Conservation (phyloP, 1,284 basidiomycete species). For the Ceratobasidium sp. region DNA sequence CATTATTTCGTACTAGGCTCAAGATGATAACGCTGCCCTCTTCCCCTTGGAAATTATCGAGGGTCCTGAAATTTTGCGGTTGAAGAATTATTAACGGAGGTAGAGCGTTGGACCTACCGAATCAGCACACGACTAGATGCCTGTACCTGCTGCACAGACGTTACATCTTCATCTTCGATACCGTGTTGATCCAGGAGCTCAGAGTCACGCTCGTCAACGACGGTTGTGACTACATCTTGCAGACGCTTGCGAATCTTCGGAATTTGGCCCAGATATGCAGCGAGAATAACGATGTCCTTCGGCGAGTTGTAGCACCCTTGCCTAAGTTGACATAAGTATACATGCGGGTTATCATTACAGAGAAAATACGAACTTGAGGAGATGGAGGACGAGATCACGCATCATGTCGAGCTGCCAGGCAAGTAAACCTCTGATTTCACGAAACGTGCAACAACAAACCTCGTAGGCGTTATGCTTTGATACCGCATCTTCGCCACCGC, state of each 20-base stretch:
- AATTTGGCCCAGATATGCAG: constrained; percentile 81
- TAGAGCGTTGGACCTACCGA: constrained; percentile 36
- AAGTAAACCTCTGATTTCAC: neutral
- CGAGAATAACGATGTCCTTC: constrained; percentile 80
- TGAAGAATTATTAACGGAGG: neutral
- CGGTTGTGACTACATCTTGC: constrained; percentile 65
- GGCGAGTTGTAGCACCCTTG: constrained; percentile 70
- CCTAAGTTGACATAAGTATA: constrained; percentile 54
- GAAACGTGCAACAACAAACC: constrained; percentile 58
- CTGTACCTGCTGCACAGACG: constrained; percentile 63
- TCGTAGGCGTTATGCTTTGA: constrained; percentile 77
- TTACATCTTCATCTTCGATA: constrained; percentile 57
- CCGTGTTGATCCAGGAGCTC: constrained; percentile 66
- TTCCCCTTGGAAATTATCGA: constrained; percentile 76
- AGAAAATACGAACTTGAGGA: constrained; percentile 64
- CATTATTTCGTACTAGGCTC: constrained; percentile 77
- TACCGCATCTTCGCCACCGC: constrained; percentile 67
- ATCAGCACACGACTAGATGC: constrained; percentile 64
- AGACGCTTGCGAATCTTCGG: constrained; percentile 69
- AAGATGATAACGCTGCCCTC: constrained; percentile 71
- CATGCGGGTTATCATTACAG: neutral
- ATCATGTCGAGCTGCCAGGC: constrained; percentile 72
- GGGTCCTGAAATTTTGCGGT: constrained; percentile 62
- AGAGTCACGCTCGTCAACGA: constrained; percentile 78
- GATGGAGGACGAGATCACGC: constrained; percentile 75